These are phyloP conservation scores for Rhizophagus sp. DNA, from an alignment of 192 early-diverging fungal species.

Conservation along the genomic window DNA sequence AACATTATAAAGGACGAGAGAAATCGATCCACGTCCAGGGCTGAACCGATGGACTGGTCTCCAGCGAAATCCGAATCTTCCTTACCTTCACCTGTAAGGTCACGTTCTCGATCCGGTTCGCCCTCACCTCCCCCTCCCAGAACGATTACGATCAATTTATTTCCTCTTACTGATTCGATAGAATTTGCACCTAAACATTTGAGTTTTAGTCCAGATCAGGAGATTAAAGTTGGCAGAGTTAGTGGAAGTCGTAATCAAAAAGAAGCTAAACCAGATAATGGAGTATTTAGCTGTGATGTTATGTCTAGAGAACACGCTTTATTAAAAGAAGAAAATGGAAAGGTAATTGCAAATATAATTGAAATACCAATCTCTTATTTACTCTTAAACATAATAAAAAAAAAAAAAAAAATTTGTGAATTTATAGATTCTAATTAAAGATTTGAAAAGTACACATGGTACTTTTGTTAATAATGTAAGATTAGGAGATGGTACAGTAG, in stretches of 20 bases:
- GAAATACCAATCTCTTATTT: not conserved
- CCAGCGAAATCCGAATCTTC: not conserved
- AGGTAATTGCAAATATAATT: constrained; percentile 1
- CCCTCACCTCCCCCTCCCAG: not conserved
- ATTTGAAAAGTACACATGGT: constrained; percentile 30
- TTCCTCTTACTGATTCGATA: constrained; percentile 18
- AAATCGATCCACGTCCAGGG: not conserved
- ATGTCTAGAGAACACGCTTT: constrained; percentile 29
- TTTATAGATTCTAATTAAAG: constrained; percentile 29
- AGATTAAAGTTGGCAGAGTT: constrained; percentile 25
- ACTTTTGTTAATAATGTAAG: constrained; percentile 28
- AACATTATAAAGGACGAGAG: not conserved
- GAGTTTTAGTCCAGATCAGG: constrained; percentile 7
- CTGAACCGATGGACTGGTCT: not conserved
- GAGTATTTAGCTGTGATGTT: constrained; percentile 29
- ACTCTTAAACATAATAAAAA: not conserved
- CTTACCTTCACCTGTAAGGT: not conserved
- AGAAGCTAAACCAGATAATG: constrained; percentile 27
- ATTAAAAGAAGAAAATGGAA: constrained; percentile 16
- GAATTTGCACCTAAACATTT: constrained; percentile 8
- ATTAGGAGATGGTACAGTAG: not conserved
- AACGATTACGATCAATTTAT: constrained; percentile 4
- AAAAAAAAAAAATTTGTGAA: not conserved
- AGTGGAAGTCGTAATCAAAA: constrained; percentile 31
- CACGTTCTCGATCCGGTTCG: not conserved